Evolutionary conservation across 2,329 filamentous ascomycete genomes (phyloP).

Genomic region (Aspergillus aculeatinus): DNA sequence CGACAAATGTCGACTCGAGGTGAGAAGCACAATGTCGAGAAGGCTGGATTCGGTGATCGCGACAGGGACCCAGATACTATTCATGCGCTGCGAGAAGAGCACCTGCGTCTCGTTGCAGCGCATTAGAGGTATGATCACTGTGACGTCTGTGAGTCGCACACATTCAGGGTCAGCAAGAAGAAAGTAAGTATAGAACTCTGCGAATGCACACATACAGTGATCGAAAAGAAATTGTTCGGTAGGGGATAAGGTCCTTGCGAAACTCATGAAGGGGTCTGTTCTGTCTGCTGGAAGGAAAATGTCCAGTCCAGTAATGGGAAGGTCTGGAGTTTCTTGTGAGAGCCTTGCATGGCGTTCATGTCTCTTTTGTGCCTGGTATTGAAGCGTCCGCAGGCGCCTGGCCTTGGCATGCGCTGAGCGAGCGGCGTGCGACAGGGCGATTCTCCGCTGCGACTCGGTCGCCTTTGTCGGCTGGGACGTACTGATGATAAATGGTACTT

Average conservation of each 20-base stretch:
- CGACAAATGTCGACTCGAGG: constrained; percentile 17
- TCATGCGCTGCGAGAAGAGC: constrained; percentile 8
- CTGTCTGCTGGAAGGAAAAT: constrained; percentile 7
- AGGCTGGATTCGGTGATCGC: constrained; percentile 16
- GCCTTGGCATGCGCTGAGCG: constrained; percentile 19
- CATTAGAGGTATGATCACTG: constrained; percentile 6
- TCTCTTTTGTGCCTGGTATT: constrained; percentile 21
- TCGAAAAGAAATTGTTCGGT: constrained; percentile 20
- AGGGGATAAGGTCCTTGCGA: constrained; percentile 11
- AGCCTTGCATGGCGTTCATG: neutral
- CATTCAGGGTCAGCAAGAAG: no score
- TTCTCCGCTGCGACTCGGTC: constrained; percentile 5
- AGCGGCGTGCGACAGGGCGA: constrained; percentile 21
- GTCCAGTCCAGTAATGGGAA: neutral
- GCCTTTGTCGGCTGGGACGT: neutral
- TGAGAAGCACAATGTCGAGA: constrained; percentile 17
- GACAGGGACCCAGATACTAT: constrained; percentile 11
- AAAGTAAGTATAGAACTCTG: neutral
- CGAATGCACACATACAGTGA: constrained; percentile 17
- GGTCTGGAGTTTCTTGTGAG: neutral
- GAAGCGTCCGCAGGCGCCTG: constrained; percentile 18
- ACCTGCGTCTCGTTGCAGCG: constrained; percentile 7
- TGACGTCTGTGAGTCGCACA: neutral
- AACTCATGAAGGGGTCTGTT: constrained; percentile 19
- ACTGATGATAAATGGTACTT: constrained; percentile 5